Evolutionary conservation across 805 yeast genomes (phyloP).

Genomic region (Teunomyces stri): DNA sequence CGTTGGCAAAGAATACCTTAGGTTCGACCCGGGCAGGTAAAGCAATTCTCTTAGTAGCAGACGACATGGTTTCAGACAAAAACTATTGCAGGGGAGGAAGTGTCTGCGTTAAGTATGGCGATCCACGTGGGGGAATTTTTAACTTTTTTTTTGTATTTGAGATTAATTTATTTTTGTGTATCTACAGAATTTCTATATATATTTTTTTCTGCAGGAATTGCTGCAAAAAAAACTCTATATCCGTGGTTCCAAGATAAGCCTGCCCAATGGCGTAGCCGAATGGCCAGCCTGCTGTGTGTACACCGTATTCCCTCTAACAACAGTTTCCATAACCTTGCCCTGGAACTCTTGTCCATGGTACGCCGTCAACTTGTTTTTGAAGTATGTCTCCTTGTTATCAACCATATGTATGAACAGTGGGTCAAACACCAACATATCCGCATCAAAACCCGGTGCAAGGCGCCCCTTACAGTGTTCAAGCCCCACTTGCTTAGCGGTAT

Average conservation of each 20-base stretch:
- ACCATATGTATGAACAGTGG: constrained; percentile 51
- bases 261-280: constrained; percentile 56
- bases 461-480: constrained; percentile 69
- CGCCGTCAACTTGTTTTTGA: constrained; percentile 87
- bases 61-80: constrained; percentile 23
- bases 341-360: constrained; percentile 66
- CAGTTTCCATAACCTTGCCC: constrained; percentile 79
- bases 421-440: constrained; percentile 84
- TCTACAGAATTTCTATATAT: neutral
- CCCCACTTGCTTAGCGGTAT: constrained; percentile 87
- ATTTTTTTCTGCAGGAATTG: neutral
- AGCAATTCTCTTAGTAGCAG: constrained; percentile 78
- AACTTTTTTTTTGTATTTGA: too few relatives aligned
- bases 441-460: constrained; percentile 74
- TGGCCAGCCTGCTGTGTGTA: constrained; percentile 58
- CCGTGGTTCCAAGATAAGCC: constrained; percentile 60
- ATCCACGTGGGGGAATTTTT: constrained; percentile 2
- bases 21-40: constrained; percentile 98
- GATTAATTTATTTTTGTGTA: neutral
- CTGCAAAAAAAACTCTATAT: constrained; percentile 7
- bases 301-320: constrained; percentile 71
- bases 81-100: neutral
- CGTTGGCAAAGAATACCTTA: constrained; percentile 97
- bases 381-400: constrained; percentile 55
- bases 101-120: neutral